These are phyloP conservation scores for Vitis vinifera DNA, from an alignment of 164 flowering plant genomes.

Conservation along the genomic window DNA sequence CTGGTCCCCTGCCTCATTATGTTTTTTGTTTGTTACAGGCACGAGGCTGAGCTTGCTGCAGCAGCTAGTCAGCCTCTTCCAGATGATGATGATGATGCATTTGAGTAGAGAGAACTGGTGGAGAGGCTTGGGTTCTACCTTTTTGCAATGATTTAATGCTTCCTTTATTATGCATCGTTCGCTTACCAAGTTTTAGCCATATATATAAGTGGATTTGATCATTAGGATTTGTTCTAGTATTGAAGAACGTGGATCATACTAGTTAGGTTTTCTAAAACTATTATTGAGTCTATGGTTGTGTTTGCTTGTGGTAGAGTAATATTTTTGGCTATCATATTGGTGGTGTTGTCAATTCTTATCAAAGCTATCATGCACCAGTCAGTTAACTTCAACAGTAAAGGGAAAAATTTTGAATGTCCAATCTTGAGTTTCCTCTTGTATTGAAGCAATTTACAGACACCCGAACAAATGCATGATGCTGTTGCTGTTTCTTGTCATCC, in stretches of 20 bases:
- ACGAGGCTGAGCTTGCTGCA: slow-evolving; percentile 27
- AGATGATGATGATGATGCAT: slow-evolving; percentile 35
- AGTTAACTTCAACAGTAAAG: no score
- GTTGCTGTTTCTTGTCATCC: no score
- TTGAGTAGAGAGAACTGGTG: slow-evolving; percentile 15
- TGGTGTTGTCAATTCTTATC: neutral
- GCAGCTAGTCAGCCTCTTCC: slow-evolving; percentile 37
- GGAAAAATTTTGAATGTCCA: no score
- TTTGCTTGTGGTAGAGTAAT: neutral
- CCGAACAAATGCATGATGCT: no score
- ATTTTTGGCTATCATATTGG: neutral
- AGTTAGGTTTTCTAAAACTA: neutral
- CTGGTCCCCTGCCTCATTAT: no score
- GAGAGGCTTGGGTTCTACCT: neutral
- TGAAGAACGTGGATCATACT: neutral
- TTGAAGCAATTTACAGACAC: no score
- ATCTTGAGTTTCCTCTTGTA: no score
- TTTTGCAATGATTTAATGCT: neutral
- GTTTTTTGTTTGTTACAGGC: slow-evolving; percentile 18
- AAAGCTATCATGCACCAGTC: neutral
- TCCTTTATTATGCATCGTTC: neutral
- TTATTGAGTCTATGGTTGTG: neutral
- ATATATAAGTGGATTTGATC: neutral
- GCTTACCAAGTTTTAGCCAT: neutral
- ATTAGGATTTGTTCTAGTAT: neutral